A percentile compares a stretch with the other conserved stretches of the same genome.
Evolutionary conservation across 1,139 yeast genomes (phyloP).

Genomic region (Meyerozyma elateridarum): DNA sequence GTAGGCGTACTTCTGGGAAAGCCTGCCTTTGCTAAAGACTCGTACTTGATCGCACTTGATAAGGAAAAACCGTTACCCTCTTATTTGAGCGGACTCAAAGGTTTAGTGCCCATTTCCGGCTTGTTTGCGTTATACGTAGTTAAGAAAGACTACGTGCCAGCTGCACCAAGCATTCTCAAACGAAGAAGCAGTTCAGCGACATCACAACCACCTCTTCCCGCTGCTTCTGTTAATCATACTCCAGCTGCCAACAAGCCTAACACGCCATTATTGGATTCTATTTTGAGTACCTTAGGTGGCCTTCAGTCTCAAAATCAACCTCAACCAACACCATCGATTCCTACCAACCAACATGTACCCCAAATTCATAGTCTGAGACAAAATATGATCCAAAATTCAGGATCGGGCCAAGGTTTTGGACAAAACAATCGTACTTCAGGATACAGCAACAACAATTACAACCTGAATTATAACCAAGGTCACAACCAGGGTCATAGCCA

Average conservation of each 20-base stretch:
- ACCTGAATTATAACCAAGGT: slow-evolving; percentile 6
- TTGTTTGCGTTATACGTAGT: slow-evolving; percentile 45
- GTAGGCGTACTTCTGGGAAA: slow-evolving; percentile 59
- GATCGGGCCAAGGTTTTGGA: too few relatives aligned
- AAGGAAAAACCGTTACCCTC: slow-evolving; percentile 24
- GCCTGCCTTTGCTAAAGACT: slow-evolving; percentile 56
- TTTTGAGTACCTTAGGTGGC: slow-evolving; percentile 19
- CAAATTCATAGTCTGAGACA: too few relatives aligned
- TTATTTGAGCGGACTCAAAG: slow-evolving; percentile 17
- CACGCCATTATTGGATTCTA: slow-evolving; percentile 15
- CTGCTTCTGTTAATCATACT: slow-evolving; percentile 2
- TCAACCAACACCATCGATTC: slow-evolving; percentile 8
- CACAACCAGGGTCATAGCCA: slow-evolving; percentile 5
- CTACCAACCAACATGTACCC: slow-evolving; percentile 9
- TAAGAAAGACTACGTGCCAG: slow-evolving; percentile 36
- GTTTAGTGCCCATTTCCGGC: slow-evolving; percentile 18
- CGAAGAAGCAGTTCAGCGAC: slow-evolving; percentile 11
- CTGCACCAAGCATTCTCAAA: slow-evolving; percentile 18
- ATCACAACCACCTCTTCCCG: slow-evolving; percentile 5
- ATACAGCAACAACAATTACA: background rate
- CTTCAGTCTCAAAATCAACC: slow-evolving; percentile 6
- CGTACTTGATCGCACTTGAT: slow-evolving; percentile 52
- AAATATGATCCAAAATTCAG: too few relatives aligned
- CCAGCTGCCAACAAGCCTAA: slow-evolving; percentile 5
- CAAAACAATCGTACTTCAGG: background rate